Conservation (phyloP, 208 protist genomes). For the Endotrypanum monterogeii region DNA sequence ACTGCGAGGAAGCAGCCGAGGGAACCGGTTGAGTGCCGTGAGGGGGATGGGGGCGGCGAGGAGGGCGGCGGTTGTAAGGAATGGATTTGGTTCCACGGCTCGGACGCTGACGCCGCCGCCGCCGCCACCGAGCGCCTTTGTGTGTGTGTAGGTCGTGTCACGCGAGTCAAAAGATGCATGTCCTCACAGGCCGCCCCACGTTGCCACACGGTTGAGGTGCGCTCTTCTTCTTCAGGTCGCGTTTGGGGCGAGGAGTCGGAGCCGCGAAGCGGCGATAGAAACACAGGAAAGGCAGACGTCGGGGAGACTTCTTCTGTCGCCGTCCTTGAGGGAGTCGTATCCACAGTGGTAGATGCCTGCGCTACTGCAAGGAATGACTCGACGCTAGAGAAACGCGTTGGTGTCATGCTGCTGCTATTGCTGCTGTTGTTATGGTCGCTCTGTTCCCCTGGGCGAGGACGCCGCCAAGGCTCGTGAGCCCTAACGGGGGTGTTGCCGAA, state of each 20-base stretch:
- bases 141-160: constrained; percentile 15
- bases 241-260: constrained; percentile 24
- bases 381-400: constrained; percentile 9
- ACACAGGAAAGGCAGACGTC: not conserved
- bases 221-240: constrained; percentile 1
- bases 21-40: constrained; percentile 21
- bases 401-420: constrained; percentile 9
- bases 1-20: constrained; percentile 22
- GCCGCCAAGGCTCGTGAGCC: not conserved
- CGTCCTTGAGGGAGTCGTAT: not conserved
- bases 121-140: not conserved
- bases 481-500: not conserved
- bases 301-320: not conserved
- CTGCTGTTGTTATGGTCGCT: not conserved
- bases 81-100: not conserved
- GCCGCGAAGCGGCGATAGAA: constrained; percentile 19
- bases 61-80: not conserved
- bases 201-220: not conserved
- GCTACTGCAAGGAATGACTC: not conserved
- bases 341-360: not conserved
- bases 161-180: constrained; percentile 26
- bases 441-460: not conserved
- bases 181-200: not conserved
- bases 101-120: not conserved
- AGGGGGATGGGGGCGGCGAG: constrained; percentile 15